Evolutionary conservation across 2,329 filamentous ascomycete genomes (phyloP).

Genomic region (Fusarium tjaetaba): DNA sequence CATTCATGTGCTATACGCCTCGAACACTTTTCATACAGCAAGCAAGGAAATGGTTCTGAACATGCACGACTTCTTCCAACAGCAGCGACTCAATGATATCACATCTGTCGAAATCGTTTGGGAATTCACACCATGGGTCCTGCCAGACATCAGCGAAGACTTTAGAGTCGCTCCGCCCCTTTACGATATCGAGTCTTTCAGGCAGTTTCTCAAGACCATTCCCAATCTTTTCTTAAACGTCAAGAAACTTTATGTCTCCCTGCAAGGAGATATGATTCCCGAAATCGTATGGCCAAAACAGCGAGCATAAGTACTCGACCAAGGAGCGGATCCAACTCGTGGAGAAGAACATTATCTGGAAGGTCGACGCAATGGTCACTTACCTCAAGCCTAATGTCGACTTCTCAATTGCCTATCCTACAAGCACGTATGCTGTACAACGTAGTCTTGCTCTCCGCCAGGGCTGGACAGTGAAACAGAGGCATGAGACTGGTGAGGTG

Average conservation of each 20-base stretch:
- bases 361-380: slow-evolving; percentile 33
- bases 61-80: slow-evolving; percentile 29
- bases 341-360: slow-evolving; percentile 1
- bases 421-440: slow-evolving; percentile 30
- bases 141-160: too few species aligned
- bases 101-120: slow-evolving; percentile 41
- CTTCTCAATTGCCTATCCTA: slow-evolving; percentile 39
- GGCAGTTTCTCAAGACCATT: slow-evolving; percentile 26
- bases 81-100: slow-evolving; percentile 36
- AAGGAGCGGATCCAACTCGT: background rate
- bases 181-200: slow-evolving; percentile 17
- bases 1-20: slow-evolving; percentile 44
- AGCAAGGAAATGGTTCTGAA: slow-evolving; percentile 34
- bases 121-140: slow-evolving; percentile 29
- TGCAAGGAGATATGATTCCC: slow-evolving; percentile 5
- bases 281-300: background rate
- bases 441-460: slow-evolving; percentile 17
- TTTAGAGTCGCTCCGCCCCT: too few species aligned
- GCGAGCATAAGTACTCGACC: background rate
- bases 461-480: slow-evolving; percentile 26
- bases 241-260: slow-evolving; percentile 29
- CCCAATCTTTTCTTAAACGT: slow-evolving; percentile 24
- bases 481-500: slow-evolving; percentile 5
- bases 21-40: slow-evolving; percentile 41
- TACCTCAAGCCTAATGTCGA: slow-evolving; percentile 28